These are phyloP conservation scores for Podila epicladia DNA, from an alignment of 192 early-diverging fungal species.

Conservation along the genomic window DNA sequence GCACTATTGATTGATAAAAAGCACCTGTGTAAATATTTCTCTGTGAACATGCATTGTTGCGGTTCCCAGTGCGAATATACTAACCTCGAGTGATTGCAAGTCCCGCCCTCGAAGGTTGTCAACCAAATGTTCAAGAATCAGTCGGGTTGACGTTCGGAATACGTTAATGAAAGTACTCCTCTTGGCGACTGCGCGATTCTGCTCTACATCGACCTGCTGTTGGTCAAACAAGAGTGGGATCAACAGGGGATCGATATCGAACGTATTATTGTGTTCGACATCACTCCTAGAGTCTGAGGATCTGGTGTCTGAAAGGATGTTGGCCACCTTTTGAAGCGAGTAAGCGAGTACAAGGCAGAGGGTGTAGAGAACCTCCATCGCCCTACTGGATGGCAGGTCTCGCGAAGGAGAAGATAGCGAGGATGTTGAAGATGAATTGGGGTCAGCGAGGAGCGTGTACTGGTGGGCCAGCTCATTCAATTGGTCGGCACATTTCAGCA, in stretches of 20 bases:
- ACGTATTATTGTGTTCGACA: conserved; percentile 16
- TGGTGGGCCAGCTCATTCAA: conserved; percentile 32
- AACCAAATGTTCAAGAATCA: conserved; percentile 10
- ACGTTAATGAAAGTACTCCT: conserved; percentile 12
- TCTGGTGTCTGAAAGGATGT: not conserved
- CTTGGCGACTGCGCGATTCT: not conserved
- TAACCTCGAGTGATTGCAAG: not conserved
- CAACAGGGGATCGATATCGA: conserved; percentile 43
- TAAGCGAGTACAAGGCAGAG: conserved; percentile 32
- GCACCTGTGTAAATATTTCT: not conserved
- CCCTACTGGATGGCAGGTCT: conserved; percentile 16
- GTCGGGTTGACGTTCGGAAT: conserved; percentile 18
- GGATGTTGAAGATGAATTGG: not conserved
- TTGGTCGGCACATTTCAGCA: conserved; percentile 22
- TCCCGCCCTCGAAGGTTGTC: not conserved
- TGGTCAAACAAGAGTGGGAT: conserved; percentile 27
- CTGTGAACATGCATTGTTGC: not conserved
- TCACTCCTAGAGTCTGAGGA: not conserved
- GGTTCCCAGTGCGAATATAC: too few species aligned
- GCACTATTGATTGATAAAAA: conserved; percentile 7
- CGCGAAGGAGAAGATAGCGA: not conserved
- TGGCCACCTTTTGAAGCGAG: conserved; percentile 26
- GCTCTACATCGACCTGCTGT: not conserved
- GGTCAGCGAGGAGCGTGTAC: conserved; percentile 14
- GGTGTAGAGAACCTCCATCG: conserved; percentile 31